These are phyloP conservation scores for Carex pumila DNA, from an alignment of 176 grass and related monocot species.

Conservation along the genomic window DNA sequence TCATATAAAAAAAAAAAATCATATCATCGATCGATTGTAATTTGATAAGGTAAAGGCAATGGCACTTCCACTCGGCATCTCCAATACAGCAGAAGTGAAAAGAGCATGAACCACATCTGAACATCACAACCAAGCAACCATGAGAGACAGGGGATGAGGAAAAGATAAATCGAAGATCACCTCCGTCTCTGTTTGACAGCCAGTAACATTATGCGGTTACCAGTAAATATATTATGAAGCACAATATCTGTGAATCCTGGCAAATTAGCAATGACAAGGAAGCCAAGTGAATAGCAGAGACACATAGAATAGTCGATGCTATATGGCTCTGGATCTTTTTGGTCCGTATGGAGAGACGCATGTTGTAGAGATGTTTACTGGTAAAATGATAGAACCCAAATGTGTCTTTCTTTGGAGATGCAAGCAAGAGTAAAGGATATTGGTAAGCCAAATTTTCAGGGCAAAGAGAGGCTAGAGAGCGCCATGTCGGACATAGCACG, in stretches of 20 bases:
- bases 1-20: conserved; percentile 58
- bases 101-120: conserved; percentile 6
- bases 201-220: conserved; percentile 44
- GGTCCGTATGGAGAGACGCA: conserved; percentile 37
- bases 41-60: background rate
- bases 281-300: conserved; percentile 41
- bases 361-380: conserved; percentile 36
- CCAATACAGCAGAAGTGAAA: conserved; percentile 37
- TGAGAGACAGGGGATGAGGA: conserved; percentile 41
- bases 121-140: conserved; percentile 23
- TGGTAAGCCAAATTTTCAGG: conserved; percentile 36
- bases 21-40: conserved; percentile 35
- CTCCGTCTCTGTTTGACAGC: background rate
- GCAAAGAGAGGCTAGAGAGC: conserved; percentile 21
- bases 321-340: conserved; percentile 33
- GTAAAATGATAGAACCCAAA: conserved; percentile 41
- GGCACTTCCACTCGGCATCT: conserved; percentile 43
- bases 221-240: conserved; percentile 64
- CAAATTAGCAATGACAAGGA: conserved; percentile 42
- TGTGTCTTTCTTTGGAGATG: conserved; percentile 35
- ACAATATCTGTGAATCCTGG: conserved; percentile 34
- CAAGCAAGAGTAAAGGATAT: conserved; percentile 34
- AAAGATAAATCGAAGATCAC: conserved; percentile 21
- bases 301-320: background rate
- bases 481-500: conserved; percentile 49